These are phyloP conservation scores for Chaetomium sp. DNA, from an alignment of 2,329 filamentous ascomycete genomes.

Conservation along the genomic window DNA sequence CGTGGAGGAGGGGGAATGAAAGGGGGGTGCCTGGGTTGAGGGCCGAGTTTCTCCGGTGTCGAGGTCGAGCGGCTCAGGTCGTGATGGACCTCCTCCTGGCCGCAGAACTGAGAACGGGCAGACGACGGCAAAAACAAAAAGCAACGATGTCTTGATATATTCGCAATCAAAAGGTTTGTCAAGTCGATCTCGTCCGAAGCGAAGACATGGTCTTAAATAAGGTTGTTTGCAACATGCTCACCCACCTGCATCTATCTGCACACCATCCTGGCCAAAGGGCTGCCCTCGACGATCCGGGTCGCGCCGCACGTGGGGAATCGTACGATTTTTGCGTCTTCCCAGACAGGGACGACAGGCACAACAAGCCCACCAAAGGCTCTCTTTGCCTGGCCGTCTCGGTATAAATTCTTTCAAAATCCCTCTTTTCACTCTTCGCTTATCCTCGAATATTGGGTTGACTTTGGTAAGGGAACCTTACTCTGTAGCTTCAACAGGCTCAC, in stretches of 20 bases:
- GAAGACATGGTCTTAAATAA: slow-evolving; percentile 20
- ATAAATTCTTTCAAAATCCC: slow-evolving; percentile 4
- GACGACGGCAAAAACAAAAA: neutral
- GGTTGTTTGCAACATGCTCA: slow-evolving; percentile 18
- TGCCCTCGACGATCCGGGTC: slow-evolving; percentile 31
- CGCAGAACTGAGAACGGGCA: neutral
- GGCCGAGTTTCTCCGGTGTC: neutral
- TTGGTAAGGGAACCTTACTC: neutral
- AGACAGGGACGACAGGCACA: slow-evolving; percentile 5
- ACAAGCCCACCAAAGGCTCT: neutral
- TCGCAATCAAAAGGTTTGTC: neutral
- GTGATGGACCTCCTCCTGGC: neutral
- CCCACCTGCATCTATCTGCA: slow-evolving; percentile 22
- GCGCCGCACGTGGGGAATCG: slow-evolving; percentile 34
- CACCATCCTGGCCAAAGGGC: slow-evolving; percentile 29
- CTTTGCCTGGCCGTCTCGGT: neutral
- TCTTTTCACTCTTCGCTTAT: neutral
- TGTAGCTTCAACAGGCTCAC: neutral
- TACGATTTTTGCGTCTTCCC: slow-evolving; percentile 32
- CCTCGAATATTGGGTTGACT: neutral
- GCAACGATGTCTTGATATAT: neutral
- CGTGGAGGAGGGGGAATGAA: neutral
- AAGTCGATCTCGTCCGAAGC: slow-evolving; percentile 7
- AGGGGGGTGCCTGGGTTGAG: neutral
- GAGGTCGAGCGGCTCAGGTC: neutral